Evolutionary conservation across 1,139 yeast genomes (phyloP).

Genomic region (Hansenula sp.): DNA sequence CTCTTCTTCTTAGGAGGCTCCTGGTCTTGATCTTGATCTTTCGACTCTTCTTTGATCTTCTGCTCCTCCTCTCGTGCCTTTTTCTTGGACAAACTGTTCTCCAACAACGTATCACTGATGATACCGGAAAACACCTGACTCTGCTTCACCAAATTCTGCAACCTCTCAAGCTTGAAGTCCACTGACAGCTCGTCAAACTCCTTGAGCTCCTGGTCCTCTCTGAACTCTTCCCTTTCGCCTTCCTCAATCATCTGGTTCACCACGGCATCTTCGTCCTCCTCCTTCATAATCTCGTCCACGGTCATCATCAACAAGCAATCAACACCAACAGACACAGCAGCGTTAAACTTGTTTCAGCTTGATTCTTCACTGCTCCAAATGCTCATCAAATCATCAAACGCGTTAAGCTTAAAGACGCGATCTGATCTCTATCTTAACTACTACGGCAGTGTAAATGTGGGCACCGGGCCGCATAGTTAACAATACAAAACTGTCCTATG

Average conservation of each 20-base stretch:
- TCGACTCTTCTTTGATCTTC: conserved; percentile 5
- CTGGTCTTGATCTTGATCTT: conserved; percentile 9
- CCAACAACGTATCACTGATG: conserved; percentile 70
- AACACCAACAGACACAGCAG: conserved; percentile 4
- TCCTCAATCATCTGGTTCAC: conserved; percentile 23
- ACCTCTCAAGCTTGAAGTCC: conserved; percentile 50
- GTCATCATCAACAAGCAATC: conserved; percentile 16
- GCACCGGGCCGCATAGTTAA: neutral
- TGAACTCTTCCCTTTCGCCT: conserved; percentile 8
- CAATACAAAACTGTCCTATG: neutral
- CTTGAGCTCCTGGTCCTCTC: conserved; percentile 29
- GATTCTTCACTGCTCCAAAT: too few relatives aligned
- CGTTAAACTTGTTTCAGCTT: conserved; percentile 5
- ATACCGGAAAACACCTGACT: conserved; percentile 83
- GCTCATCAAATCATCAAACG: too few relatives aligned
- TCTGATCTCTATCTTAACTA: neutral
- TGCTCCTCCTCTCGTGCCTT: conserved; percentile 25
- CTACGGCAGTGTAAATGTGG: conserved; percentile 1
- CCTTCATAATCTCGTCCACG: conserved; percentile 21
- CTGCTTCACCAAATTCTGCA: conserved; percentile 71
- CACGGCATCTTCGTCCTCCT: conserved; percentile 18
- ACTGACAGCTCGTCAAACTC: conserved; percentile 39
- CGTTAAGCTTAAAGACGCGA: neutral
- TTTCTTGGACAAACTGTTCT: conserved; percentile 32
- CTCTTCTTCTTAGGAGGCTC: conserved; percentile 22